These are phyloP conservation scores for Suillus tomentosus DNA, from an alignment of 768 basidiomycete genomes.

Conservation along the genomic window DNA sequence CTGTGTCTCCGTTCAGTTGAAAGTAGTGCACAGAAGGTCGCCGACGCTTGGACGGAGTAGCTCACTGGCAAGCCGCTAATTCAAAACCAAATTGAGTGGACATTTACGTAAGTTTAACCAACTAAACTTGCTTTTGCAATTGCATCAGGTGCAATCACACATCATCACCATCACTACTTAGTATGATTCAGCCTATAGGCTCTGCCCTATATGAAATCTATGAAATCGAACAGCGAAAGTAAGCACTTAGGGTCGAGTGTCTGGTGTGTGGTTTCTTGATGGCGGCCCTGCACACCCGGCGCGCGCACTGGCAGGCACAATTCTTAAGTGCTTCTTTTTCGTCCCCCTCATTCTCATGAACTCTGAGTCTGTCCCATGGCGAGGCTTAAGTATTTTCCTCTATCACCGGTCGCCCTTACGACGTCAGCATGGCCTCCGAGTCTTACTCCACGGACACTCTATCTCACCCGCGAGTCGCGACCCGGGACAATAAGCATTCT, in stretches of 20 bases:
- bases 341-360: conserved; percentile 1
- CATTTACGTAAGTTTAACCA: neutral
- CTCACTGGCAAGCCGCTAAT: neutral
- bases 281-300: neutral
- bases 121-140: neutral
- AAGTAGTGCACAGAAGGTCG: neutral
- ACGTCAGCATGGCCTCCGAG: neutral
- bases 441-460: neutral
- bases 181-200: neutral
- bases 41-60: neutral
- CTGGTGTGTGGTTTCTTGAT: neutral
- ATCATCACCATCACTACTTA: neutral
- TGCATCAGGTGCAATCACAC: neutral
- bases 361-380: neutral
- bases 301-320: neutral
- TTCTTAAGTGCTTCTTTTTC: neutral
- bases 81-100: neutral
- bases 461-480: neutral
- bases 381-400: conserved; percentile 1
- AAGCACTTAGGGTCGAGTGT: neutral
- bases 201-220: neutral
- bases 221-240: neutral
- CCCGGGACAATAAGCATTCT: no score
- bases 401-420: neutral
- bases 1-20: conserved; percentile 2